Percentiles rank a stretch among this genome's conserved stretches.
Evolutionary conservation across 129 eudicot genomes (phyloP).

Genomic region (Dittrichia graveolens): DNA sequence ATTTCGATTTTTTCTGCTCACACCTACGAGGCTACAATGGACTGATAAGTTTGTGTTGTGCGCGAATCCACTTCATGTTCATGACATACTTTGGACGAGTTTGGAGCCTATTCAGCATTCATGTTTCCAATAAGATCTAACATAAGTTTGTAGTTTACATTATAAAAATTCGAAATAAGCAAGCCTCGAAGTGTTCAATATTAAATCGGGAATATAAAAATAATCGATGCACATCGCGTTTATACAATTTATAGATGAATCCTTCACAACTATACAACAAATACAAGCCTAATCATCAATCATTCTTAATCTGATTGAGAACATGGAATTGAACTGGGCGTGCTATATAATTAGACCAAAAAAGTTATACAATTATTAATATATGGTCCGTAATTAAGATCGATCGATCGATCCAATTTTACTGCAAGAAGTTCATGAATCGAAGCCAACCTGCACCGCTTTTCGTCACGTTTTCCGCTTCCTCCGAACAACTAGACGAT

Average conservation of each 20-base stretch:
- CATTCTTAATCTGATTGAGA: background rate
- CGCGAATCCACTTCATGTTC: no score
- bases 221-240: background rate
- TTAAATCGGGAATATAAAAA: no score
- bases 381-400: background rate
- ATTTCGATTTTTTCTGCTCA: no score
- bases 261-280: constrained; percentile 24
- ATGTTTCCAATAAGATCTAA: no score
- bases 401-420: background rate
- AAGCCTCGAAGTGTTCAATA: background rate
- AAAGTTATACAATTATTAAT: background rate
- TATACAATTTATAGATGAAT: constrained; percentile 24
- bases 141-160: no score
- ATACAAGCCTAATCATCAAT: constrained; percentile 25
- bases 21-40: no score
- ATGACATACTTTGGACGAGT: no score
- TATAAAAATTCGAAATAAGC: background rate
- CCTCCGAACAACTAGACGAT: constrained; percentile 47
- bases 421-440: constrained; percentile 58
- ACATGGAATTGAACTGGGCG: constrained; percentile 1
- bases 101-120: no score
- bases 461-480: constrained; percentile 52
- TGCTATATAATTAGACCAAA: background rate
- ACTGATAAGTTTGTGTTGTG: no score
- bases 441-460: constrained; percentile 60